Conservation (phyloP, 129 eudicot genomes). For the Escallonia rubra region DNA sequence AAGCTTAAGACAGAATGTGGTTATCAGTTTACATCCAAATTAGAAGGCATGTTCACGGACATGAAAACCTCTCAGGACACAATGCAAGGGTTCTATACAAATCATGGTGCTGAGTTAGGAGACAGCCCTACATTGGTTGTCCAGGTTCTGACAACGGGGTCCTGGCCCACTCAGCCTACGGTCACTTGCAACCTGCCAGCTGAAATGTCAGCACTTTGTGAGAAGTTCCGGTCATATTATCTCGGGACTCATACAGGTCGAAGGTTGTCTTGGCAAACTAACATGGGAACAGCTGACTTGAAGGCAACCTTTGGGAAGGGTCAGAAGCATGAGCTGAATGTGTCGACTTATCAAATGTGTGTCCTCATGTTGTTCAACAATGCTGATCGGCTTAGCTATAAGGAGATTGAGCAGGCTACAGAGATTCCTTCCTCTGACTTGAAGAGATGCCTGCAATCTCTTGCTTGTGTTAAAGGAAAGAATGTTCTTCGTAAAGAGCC, state of each 20-base stretch:
- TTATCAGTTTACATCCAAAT: conserved; percentile 77
- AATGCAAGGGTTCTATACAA: conserved; percentile 59
- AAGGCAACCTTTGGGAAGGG: conserved; percentile 62
- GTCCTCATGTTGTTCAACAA: conserved; percentile 68
- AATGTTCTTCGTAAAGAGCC: conserved; percentile 70
- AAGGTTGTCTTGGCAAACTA: conserved; percentile 81
- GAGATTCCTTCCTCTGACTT: conserved; percentile 63
- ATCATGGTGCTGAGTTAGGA: conserved; percentile 50
- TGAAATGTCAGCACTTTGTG: conserved; percentile 62
- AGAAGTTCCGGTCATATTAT: conserved; percentile 68
- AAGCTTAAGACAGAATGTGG: conserved; percentile 81
- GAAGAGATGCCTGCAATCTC: conserved; percentile 69
- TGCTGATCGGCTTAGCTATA: conserved; percentile 45
- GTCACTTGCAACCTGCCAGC: conserved; percentile 62
- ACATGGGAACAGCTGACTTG: conserved; percentile 83
- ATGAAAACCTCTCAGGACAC: conserved; percentile 83
- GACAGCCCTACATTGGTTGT: conserved; percentile 51
- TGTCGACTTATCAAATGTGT: conserved; percentile 79
- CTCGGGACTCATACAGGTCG: conserved; percentile 81
- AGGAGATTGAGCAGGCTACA: conserved; percentile 69
- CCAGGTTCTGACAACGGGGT: conserved; percentile 73
- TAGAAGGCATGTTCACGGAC: conserved; percentile 86
- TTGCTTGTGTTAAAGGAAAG: conserved; percentile 77
- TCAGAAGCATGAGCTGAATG: conserved; percentile 67
- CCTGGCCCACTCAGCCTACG: conserved; percentile 76